Evolutionary conservation across 306 rosid species (phyloP), one percentile per base, ranked within the genome.

Genomic region (Herpetospermum pedunculosum): DNA sequence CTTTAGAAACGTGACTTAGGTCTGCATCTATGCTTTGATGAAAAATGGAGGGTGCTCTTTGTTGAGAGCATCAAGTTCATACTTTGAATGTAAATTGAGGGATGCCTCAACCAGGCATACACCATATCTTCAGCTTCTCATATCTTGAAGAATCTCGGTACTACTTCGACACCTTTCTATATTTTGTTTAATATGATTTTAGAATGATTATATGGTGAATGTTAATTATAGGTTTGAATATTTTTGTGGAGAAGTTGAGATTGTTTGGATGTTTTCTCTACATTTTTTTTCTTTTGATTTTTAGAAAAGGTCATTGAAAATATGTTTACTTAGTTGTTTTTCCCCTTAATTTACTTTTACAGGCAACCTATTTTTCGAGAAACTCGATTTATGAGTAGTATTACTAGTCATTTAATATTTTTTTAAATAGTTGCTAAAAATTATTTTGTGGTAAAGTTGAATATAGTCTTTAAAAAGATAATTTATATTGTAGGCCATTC

Each of bases 41-140:
- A 29, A 63, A 25, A 16, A 8, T n/a, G 26, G 32, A 62, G 48
- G 70, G 0, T 12, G n/a, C 48, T 37, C 70, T 37, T 63, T 63
- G 9, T 37, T 18, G 37, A 63, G 26, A 19, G 16, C 47, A 35
- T 38, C 50, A 40, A 38, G 19, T 41, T 38, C 35, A 25, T 67
- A 41, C 35, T 67, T 41, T 1, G 53, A 38, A 67, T 67, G 72
- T 67, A 65, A 65, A 26, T 21, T 65, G 72, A 62, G 70, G 70
- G 28, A 62, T 62, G 44, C 70, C 70, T 34, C 70, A 10, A 63
- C 25, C 71, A 8, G n/a, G 49, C 72, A 67, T 41, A 59, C 67
- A 59, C 23, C 67, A 30, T 67, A 25, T 35, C 70, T 35, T n/a
- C 48, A 63, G 44, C 70, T 63, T 67, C 50, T 40, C 16, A 6